Percentiles rank a stretch among this genome's conserved stretches.
Evolutionary conservation across 495 filamentous ascomycete species (phyloP).

Genomic region (Physcia stellaris): DNA sequence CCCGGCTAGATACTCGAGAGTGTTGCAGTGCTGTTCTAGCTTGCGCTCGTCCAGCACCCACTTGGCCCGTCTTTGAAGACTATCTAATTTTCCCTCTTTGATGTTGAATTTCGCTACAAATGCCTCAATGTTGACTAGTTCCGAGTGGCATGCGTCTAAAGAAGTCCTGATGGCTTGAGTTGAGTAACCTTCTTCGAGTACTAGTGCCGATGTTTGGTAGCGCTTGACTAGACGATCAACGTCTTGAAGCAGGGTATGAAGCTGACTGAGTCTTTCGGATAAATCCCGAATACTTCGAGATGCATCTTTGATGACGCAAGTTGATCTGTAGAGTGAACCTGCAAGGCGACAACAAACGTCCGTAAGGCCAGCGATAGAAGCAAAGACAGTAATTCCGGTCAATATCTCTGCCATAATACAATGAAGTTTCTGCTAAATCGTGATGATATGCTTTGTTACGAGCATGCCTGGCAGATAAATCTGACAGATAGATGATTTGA

Average conservation of each 20-base stretch:
- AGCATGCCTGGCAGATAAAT: too few species aligned
- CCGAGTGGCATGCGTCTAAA: neutral
- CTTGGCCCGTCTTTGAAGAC: neutral
- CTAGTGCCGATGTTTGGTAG: neutral
- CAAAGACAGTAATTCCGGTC: neutral
- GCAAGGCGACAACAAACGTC: neutral
- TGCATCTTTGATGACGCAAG: slow-evolving; percentile 1
- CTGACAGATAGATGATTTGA: too few species aligned
- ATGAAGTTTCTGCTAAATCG: too few species aligned
- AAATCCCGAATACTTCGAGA: neutral
- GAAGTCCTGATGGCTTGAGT: neutral
- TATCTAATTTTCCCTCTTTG: neutral
- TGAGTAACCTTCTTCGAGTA: neutral
- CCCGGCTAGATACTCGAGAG: neutral
- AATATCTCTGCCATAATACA: slow-evolving; percentile 3
- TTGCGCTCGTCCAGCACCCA: neutral
- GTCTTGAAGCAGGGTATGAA: neutral
- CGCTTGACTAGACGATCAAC: neutral
- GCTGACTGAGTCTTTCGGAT: neutral
- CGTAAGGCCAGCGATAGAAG: slow-evolving; percentile 1
- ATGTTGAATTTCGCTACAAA: neutral
- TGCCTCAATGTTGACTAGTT: neutral
- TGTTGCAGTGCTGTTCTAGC: neutral
- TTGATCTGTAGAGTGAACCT: neutral
- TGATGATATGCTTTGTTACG: too few species aligned